A percentile compares a stretch with the other conserved stretches of the same genome.
phyloP scores from a whole-genome alignment of 192 early-diverging fungal genomes.

The Martensiomyces pterosporus region DNA sequence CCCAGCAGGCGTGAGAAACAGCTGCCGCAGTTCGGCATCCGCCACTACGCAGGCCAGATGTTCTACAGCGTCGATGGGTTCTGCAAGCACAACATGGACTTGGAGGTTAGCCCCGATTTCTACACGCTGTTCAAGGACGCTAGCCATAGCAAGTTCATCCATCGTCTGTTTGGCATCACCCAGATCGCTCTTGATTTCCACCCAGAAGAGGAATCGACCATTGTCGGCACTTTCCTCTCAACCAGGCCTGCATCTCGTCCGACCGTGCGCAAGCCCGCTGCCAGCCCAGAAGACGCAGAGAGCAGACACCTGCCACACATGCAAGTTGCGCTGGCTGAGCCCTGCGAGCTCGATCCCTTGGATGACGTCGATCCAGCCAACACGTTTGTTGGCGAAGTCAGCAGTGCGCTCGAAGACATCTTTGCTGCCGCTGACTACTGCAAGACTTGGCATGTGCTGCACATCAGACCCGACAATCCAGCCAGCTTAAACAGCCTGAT shows the following conservation, averaged over 20 bases:
- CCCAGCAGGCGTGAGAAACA: slow-evolving; percentile 24
- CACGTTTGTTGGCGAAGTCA: slow-evolving; percentile 53
- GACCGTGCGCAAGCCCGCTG: slow-evolving; percentile 12
- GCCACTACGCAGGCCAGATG: slow-evolving; percentile 68
- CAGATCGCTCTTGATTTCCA: slow-evolving; percentile 71
- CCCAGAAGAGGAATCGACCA: slow-evolving; percentile 65
- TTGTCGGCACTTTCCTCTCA: slow-evolving; percentile 73
- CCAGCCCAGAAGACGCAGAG: neutral
- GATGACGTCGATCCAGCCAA: slow-evolving; percentile 40
- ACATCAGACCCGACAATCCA: slow-evolving; percentile 68
- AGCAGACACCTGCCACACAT: neutral
- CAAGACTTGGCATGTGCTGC: slow-evolving; percentile 76
- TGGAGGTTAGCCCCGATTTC: slow-evolving; percentile 71
- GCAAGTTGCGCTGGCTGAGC: neutral
- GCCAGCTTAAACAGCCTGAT: slow-evolving; percentile 14
- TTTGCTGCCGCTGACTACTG: slow-evolving; percentile 73
- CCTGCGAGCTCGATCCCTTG: slow-evolving; percentile 12
- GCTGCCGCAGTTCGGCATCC: slow-evolving; percentile 62
- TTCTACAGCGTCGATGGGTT: slow-evolving; percentile 80
- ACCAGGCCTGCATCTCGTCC: slow-evolving; percentile 70
- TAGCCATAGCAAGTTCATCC: slow-evolving; percentile 71
- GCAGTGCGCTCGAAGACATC: slow-evolving; percentile 72
- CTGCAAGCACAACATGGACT: slow-evolving; percentile 68
- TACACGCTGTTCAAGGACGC: slow-evolving; percentile 69
- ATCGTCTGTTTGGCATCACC: slow-evolving; percentile 65